A percentile compares a stretch with the other conserved stretches of the same genome.
phyloP scores from a whole-genome alignment of 176 grass and related monocot genomes.

The Phoenix dactylifera region DNA sequence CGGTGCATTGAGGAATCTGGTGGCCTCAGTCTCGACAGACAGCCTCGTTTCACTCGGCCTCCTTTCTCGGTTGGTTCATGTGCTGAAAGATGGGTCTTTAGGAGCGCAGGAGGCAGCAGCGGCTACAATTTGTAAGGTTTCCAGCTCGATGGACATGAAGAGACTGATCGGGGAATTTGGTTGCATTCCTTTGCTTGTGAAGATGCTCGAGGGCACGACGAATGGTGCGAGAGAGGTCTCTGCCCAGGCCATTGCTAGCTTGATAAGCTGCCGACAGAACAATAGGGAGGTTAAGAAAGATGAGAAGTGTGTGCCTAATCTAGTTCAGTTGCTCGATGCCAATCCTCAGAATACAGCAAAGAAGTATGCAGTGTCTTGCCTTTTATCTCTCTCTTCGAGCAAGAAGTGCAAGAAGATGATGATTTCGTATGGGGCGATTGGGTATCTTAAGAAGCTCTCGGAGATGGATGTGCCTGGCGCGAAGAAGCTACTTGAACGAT shows the following conservation, averaged over 20 bases:
- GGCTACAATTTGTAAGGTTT: neutral
- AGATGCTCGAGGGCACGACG: conserved; percentile 5
- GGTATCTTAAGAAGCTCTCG: conserved; percentile 11
- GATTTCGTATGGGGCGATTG: conserved; percentile 12
- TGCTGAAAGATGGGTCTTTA: conserved; percentile 7
- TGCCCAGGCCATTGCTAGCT: conserved; percentile 3
- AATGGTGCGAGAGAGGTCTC: conserved; percentile 3
- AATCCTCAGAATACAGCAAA: conserved; percentile 9
- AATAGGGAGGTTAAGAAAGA: conserved; percentile 13
- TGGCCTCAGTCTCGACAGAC: neutral
- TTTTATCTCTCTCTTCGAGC: conserved; percentile 5
- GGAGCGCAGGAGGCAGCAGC: conserved; percentile 4
- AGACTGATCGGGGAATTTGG: conserved; percentile 1
- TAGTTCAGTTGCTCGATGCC: conserved; percentile 5
- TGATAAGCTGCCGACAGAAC: conserved; percentile 5
- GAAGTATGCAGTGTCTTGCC: conserved; percentile 6
- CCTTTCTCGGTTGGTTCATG: conserved; percentile 3
- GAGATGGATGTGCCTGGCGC: conserved; percentile 7
- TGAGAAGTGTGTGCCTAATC: neutral
- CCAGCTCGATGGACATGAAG: conserved; percentile 1
- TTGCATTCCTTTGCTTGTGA: neutral
- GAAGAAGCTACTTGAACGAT: conserved; percentile 10
- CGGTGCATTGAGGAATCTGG: conserved; percentile 3
- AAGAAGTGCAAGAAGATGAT: conserved; percentile 24
- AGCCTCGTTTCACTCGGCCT: neutral